Base-by-base conservation (phyloP, 2,329 filamentous ascomycete species). In the Metarhizium robertsii region DNA sequence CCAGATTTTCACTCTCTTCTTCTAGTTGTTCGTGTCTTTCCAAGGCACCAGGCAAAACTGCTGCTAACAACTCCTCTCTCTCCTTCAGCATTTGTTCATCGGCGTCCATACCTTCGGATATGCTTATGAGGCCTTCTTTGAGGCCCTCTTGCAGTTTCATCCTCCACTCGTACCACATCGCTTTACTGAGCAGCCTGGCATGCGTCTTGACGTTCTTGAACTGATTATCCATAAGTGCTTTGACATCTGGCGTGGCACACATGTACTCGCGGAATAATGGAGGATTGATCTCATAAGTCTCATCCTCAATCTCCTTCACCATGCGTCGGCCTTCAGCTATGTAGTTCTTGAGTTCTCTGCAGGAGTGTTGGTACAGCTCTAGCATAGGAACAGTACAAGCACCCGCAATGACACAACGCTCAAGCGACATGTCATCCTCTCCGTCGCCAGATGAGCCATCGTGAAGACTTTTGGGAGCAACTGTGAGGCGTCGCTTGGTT, bases 111-210 rank as follows among this genome's bases (percentile, higher is more conserved):
- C 86, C 90, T 55, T 88, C 81, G 1, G 83, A 77, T 56, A 92
- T 94, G 58, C 81, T 84, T 54, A 88, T 70, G 3, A 97, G 80
- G 3, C 89, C 92, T 62, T 90, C 85, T 66, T 88, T 91, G 42
- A 99, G 79, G 18, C 90, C 88, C 60, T 86, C 73, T 55, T 91
- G 85, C 29, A 97, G 79, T 64, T 94, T 92, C 79, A 89, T 92
- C 45, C 94, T 86, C 94, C 94, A 99, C 65, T 92, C 88, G 68
- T 99, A 99, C 94, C 94, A 99, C 76, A 94, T 92, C 56, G 90
- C 90, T 68, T 96, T 96, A 73, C 92, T 96, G 53, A 92, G 77
- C 14, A 96, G 79, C 30, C 94, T 83, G 16, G 92, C 90, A 68
- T 95, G 88, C 0, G 90, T 92, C 75, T 96, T 97, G 70, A 96